Base-by-base conservation (phyloP, 2,329 filamentous ascomycete species). In the Colletotrichum sp. region DNA sequence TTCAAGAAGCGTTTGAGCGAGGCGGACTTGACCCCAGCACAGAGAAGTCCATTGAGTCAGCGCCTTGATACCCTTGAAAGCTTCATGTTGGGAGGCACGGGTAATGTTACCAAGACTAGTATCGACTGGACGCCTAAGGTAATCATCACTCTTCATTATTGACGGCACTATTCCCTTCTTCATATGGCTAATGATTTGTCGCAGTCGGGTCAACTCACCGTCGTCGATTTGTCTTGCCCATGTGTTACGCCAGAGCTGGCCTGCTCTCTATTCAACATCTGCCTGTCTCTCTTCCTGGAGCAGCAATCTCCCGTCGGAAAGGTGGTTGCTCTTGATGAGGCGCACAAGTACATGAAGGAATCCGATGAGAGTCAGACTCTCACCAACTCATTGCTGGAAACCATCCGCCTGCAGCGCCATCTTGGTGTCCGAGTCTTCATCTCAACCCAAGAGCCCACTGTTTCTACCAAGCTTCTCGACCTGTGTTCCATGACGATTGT, bases 381-480 rank as follows among this genome's bases (percentile, higher is more conserved):
- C 32, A 95, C 93, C 0, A 87, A 93, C 8, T 87, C 87, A 0
- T 85, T 96, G 0, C 85, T 95, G 0, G 86, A 87, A 0, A 89
- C 90, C 0, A 93, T 96, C 78, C 90, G 94, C 0, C 87, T 93
- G 22, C 94, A 96, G 82, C 91, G 94, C 0, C 94, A 96, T 80
- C 83, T 92, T 1, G 94, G 89, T 1, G 88, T 90, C 0, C 89
- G 94, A 1, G 87, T 96, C 6, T 81, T 96, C 57, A 92, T 96
- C 36, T 92, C 94, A 0, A 96, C 94, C 0, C 94, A 97, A 80
- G 94, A 96, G 79, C 94, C 94, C 0, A 95, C 93, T 0, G 88
- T 96, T 6, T 93, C 92, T 0, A 91, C 92, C 0, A 88, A 89
- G 19, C 87, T 97, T 0, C 87, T 96, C 0, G 93, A 95, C 69